These are phyloP conservation scores for Rhodotorula sp. DNA, from an alignment of 1,284 basidiomycete species.

Conservation along the genomic window DNA sequence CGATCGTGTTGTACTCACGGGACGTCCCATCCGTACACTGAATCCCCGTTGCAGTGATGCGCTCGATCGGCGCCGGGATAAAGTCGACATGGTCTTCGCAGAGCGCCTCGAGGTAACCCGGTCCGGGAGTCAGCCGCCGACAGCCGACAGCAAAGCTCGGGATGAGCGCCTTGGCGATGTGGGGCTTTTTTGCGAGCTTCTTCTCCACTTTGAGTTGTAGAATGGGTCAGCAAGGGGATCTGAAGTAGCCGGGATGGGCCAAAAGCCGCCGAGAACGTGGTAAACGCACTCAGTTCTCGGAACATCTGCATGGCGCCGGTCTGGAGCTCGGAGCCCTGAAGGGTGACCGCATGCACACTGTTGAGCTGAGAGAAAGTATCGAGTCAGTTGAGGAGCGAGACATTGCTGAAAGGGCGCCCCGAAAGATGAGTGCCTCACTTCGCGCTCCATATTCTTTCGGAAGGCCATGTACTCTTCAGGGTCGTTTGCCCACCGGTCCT, in stretches of 20 bases:
- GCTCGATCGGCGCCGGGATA: conserved; percentile 56
- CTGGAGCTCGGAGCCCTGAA: conserved; percentile 55
- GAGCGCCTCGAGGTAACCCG: conserved; percentile 64
- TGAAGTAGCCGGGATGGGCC: background rate
- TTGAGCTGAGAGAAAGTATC: conserved; percentile 46
- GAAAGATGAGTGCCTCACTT: conserved; percentile 44
- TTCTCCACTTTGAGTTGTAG: conserved; percentile 49
- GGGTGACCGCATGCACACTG: conserved; percentile 54
- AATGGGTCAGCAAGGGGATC: background rate
- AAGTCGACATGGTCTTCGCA: conserved; percentile 62
- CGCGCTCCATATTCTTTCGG: conserved; percentile 56
- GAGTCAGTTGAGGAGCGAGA: background rate
- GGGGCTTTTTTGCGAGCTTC: conserved; percentile 59
- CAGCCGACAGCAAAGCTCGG: conserved; percentile 62
- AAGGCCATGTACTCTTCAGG: conserved; percentile 57
- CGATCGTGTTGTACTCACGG: conserved; percentile 60
- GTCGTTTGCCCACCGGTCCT: conserved; percentile 54
- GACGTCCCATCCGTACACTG: conserved; percentile 58
- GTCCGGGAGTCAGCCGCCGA: conserved; percentile 61
- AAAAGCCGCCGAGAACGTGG: background rate
- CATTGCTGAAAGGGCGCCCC: background rate
- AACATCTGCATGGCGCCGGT: conserved; percentile 52
- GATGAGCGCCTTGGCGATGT: conserved; percentile 57
- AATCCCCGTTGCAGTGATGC: conserved; percentile 58
- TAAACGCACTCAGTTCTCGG: conserved; percentile 49